Percentiles rank a stretch among this genome's conserved stretches.
These are phyloP conservation scores for Neopestalotiopsis sp. DNA, from an alignment of 2,329 filamentous ascomycete species.

Conservation along the genomic window DNA sequence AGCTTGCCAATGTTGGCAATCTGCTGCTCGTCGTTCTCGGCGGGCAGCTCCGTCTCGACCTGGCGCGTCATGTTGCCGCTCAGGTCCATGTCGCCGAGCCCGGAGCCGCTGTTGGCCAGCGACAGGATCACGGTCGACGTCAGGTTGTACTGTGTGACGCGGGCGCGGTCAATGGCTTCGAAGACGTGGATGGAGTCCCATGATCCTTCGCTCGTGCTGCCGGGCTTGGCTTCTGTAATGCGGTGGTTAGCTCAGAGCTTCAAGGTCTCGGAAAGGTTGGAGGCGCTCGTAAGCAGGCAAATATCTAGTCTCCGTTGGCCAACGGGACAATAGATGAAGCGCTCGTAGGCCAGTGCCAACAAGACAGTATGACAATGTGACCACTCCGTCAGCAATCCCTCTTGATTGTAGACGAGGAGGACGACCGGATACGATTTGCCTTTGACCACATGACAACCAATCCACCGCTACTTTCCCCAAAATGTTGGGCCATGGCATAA, in stretches of 20 bases:
- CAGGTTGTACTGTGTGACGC: constrained; percentile 94
- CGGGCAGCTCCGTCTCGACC: constrained; percentile 87
- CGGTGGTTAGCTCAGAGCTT: not conserved
- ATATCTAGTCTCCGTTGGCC: not conserved
- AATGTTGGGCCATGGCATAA: not conserved
- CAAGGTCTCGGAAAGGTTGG: not conserved
- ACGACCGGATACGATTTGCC: no score
- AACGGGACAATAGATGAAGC: not conserved
- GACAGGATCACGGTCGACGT: constrained; percentile 96
- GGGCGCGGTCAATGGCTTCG: constrained; percentile 90
- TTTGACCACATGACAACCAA: not conserved
- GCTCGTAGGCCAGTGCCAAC: no score
- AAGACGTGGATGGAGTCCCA: constrained; percentile 99
- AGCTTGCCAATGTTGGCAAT: constrained; percentile 93
- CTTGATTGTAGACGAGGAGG: no score
- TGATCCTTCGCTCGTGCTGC: constrained; percentile 73
- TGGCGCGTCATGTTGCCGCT: constrained; percentile 98
- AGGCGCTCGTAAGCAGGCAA: not conserved
- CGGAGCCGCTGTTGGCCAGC: constrained; percentile 67
- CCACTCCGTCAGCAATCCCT: no score
- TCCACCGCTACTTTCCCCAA: not conserved
- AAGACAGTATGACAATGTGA: no score
- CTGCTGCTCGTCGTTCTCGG: constrained; percentile 90
- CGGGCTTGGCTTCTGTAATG: constrained; percentile 66
- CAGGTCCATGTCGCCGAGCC: constrained; percentile 85